These are phyloP conservation scores for Bocquillonia castaneifolia DNA, from an alignment of 441 rosid genomes.

Conservation along the genomic window DNA sequence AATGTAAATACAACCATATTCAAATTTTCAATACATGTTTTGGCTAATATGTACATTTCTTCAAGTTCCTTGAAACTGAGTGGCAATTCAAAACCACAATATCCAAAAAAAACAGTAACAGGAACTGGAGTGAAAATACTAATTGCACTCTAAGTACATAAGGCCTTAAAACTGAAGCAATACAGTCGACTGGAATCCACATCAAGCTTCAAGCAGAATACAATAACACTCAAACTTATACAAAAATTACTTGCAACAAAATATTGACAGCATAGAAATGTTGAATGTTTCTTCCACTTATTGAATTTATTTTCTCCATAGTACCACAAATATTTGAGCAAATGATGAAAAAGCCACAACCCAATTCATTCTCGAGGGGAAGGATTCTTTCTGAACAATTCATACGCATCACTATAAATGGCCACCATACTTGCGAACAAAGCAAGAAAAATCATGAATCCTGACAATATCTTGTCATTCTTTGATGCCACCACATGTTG, in stretches of 20 bases:
- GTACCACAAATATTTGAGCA: not conserved
- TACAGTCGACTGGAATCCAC: not conserved
- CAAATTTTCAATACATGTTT: too few species aligned
- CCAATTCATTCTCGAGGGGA: constrained; percentile 5
- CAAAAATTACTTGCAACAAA: too few species aligned
- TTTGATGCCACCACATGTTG: constrained; percentile 20
- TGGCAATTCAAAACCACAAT: too few species aligned
- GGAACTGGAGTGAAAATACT: too few species aligned
- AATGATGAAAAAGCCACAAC: not conserved
- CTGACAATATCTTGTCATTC: constrained; percentile 17
- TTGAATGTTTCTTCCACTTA: not conserved
- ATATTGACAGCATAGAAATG: too few species aligned
- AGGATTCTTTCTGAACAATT: constrained; percentile 13
- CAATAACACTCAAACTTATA: too few species aligned
- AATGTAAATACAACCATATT: too few species aligned
- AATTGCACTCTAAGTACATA: too few species aligned
- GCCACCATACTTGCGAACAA: constrained; percentile 21
- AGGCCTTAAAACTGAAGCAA: not conserved
- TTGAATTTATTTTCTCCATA: not conserved
- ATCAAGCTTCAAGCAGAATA: not conserved
- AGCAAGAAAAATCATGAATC: constrained; percentile 23
- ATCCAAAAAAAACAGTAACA: not conserved
- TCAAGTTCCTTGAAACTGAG: too few species aligned
- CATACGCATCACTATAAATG: constrained; percentile 19
- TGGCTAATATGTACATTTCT: too few species aligned